Percentiles rank a stretch among this genome's conserved stretches.
Conservation (phyloP, 2,329 filamentous ascomycete genomes). For the Sphaceloma murrayae region DNA sequence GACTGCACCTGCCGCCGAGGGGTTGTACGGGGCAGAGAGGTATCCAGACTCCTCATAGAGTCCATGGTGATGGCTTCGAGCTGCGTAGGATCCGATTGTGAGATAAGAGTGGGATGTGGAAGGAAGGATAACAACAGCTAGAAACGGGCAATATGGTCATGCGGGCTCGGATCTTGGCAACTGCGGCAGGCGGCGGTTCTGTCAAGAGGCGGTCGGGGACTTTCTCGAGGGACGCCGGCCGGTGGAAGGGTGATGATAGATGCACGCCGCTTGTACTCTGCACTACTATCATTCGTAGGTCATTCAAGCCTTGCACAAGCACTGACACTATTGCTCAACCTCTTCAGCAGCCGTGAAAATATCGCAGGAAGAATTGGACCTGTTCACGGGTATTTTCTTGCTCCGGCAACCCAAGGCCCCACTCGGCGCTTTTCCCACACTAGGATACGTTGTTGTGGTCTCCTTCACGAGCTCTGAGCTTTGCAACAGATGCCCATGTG, state of each 20-base stretch:
- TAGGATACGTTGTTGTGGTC: not conserved
- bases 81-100: not conserved
- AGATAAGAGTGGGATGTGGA: not conserved
- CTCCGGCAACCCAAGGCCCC: slow-evolving; percentile 3
- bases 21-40: slow-evolving; percentile 47
- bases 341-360: too few relatives aligned
- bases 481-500: not conserved
- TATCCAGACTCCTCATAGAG: slow-evolving; percentile 55
- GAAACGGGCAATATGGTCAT: slow-evolving; percentile 14
- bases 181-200: slow-evolving; percentile 7
- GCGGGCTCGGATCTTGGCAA: slow-evolving; percentile 9
- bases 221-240: too few relatives aligned
- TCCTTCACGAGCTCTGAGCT: not conserved
- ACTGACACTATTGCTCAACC: too few relatives aligned
- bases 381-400: slow-evolving; percentile 9
- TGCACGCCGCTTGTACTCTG: too few relatives aligned
- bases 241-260: too few relatives aligned
- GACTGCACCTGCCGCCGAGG: slow-evolving; percentile 28
- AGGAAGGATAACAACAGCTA: slow-evolving; percentile 4
- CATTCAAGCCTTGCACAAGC: too few relatives aligned
- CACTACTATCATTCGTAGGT: too few relatives aligned
- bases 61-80: slow-evolving; percentile 40
- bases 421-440: not conserved
- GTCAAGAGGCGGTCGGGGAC: slow-evolving; percentile 2
- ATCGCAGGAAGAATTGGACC: not conserved